Base-by-base conservation (phyloP, 306 rosid species). In the Potentilla sterilis region DNA sequence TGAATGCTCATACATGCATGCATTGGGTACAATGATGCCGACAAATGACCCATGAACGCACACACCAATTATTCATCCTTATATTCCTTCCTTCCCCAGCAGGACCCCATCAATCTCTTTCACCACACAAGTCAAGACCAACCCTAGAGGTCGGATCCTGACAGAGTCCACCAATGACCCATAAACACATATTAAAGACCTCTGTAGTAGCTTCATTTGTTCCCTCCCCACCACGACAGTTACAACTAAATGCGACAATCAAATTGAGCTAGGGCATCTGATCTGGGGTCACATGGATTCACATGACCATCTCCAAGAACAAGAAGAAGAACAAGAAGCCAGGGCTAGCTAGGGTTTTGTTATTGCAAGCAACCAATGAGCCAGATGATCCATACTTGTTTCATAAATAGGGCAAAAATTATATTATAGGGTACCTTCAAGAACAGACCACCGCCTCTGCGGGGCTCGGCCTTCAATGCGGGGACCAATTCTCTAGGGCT, bases 391-490 rank as follows among this genome's bases (percentile, higher is more conserved):
- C 22, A 63, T 63, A 63, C 68, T 9, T 62, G 41, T 34, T 62
- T 62, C 43, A 63, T 63, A 35, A 34, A 63, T 14, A 3, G 6
- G 68, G 68, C 9, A 21, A 65, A 37, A 37, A 37, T 37, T 3
- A 28, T 61, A 4, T 62, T 49, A 19, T 10, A 32, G 21, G 34
- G 19, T 11, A 0, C 49, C 22, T 41, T 77, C 42, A 77, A 74
- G 70, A 28, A 52, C 57, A 21, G 37, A 68, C 65, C 77, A 63
- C 57, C 64, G 54, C 70, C 42, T 72, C 70, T 11, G 9, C 28
- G 5, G 2, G 83, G 75, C 79, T 71, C 83, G 75, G 73, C 86
- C 89, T 85, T 82, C 83, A 74, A 82, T 82, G 86, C 69, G 40
- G 89, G 88, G 89, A 83, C 86, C 89, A 76, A 74, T 64, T 80